Evolutionary conservation across 495 filamentous ascomycete species (phyloP), one percentile per base, ranked within the genome.

Genomic region (Aspergillus cavernicola): DNA sequence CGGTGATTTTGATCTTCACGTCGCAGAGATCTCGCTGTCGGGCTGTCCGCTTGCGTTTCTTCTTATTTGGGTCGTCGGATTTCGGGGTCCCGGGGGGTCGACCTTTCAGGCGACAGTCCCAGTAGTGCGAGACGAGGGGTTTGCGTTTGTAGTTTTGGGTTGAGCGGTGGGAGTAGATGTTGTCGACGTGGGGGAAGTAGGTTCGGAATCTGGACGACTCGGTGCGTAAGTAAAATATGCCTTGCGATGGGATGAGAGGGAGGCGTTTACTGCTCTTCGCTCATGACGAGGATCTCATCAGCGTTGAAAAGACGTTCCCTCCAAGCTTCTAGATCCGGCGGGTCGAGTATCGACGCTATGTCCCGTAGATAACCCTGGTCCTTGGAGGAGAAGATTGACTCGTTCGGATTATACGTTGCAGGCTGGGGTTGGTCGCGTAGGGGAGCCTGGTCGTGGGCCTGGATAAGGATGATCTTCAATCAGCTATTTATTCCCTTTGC

Each of bases 1-100:
- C 88, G 4, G 88, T 90, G 50, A 95, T 91, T 69, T 93, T 95
- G 64, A 95, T 92, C 67, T 93, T 95, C 57, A 95, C 88, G 66
- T 93, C 88, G 68, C 90, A 95, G 19, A 92, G 78, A 65, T 93
- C 86, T 1, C 86, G 79, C 62, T 88, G 82, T 35, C 90, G 76
- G 18, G 85, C 86, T 12, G 79, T 83, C 19, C 90, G 85, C 67
- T 92, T 93, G 44, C 90, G 80, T 69, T 93, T 95, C 76, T 90
- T 93, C 71, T 91, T 92, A 59, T 85, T 88, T 0, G 90, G 90
- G 59, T 95, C 88, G 31, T 88, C 79, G 22, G 88, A 90, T 64
- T 92, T 92, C 40, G 87, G 85, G 23, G 88, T 93, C 18, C 90
- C 90, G 0, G 90, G 82, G 5, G 89, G 87, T 8, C 90, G 77